These are phyloP conservation scores for Haberlea rhodopensis DNA, from an alignment of 257 asterid species.

Conservation along the genomic window DNA sequence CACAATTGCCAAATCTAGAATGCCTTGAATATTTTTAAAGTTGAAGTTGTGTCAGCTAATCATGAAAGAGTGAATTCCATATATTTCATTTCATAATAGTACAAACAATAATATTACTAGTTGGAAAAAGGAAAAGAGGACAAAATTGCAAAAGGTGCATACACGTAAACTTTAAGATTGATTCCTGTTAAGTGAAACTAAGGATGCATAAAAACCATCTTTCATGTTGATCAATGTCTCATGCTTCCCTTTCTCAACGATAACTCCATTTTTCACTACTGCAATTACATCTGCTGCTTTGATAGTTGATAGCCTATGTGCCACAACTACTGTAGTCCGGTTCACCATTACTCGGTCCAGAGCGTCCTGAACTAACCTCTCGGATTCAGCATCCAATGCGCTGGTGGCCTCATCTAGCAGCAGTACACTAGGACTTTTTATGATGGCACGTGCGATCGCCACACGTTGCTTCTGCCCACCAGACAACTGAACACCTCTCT, in stretches of 20 bases:
- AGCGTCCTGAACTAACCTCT: conserved; percentile 68
- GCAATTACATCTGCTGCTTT: conserved; percentile 64
- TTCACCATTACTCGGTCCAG: conserved; percentile 54
- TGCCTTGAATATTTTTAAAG: no score
- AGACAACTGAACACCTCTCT: conserved; percentile 61
- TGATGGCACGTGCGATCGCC: conserved; percentile 68
- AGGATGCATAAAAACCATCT: conserved; percentile 60
- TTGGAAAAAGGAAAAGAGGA: no score
- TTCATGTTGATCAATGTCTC: conserved; percentile 39
- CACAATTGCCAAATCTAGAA: no score
- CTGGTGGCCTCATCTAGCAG: conserved; percentile 71
- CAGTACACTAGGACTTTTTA: conserved; percentile 54
- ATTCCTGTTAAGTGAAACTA: conserved; percentile 43
- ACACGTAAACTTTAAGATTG: no score
- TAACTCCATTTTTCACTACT: conserved; percentile 55
- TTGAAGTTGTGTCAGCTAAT: no score
- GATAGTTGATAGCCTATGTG: conserved; percentile 69
- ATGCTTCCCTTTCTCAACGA: conserved; percentile 64
- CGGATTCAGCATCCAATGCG: conserved; percentile 64
- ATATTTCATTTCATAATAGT: no score
- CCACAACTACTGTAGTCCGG: conserved; percentile 61
- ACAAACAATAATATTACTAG: no score
- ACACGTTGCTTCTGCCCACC: conserved; percentile 84
- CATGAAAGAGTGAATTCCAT: no score
- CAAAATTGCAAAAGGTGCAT: no score